Conservation (phyloP, 371 early-diverging fungal species). For the Syncephalastrum monosporum region DNA sequence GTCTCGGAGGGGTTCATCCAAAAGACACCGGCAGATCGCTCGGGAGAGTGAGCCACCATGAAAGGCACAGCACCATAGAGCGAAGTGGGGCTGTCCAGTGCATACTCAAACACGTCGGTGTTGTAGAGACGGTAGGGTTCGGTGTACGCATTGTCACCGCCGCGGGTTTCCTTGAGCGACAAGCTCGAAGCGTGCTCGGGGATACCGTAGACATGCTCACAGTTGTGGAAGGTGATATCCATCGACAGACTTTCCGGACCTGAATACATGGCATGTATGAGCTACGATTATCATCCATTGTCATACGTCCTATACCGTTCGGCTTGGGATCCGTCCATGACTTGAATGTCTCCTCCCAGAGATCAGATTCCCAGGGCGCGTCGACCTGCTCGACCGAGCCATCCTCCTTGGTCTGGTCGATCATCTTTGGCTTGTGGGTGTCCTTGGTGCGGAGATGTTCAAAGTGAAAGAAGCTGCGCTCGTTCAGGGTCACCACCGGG, state of each 20-base stretch:
- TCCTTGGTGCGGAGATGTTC: slow-evolving; percentile 80
- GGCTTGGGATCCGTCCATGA: slow-evolving; percentile 90
- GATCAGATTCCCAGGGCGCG: slow-evolving; percentile 55
- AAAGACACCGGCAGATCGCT: slow-evolving; percentile 71
- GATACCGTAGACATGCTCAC: slow-evolving; percentile 90
- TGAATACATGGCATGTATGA: slow-evolving; percentile 16
- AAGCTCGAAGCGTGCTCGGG: slow-evolving; percentile 91
- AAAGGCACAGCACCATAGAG: slow-evolving; percentile 96
- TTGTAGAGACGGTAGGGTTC: slow-evolving; percentile 98
- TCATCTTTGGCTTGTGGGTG: slow-evolving; percentile 39
- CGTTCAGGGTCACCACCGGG: slow-evolving; percentile 75
- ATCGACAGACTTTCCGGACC: slow-evolving; percentile 91
- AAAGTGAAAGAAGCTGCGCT: slow-evolving; percentile 79
- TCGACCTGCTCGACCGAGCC: slow-evolving; percentile 43
- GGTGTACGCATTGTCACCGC: slow-evolving; percentile 70
- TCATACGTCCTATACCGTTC: slow-evolving; percentile 53
- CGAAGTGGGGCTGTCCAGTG: slow-evolving; percentile 90
- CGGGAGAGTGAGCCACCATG: slow-evolving; percentile 82
- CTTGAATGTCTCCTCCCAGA: slow-evolving; percentile 90
- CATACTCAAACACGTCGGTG: slow-evolving; percentile 97
- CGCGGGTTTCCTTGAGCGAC: slow-evolving; percentile 83
- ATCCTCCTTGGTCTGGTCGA: slow-evolving; percentile 40
- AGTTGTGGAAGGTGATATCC: slow-evolving; percentile 89
- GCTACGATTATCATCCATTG: no score
- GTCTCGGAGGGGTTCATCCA: slow-evolving; percentile 96